Base-by-base conservation (phyloP, 805 yeast species). In the Zygoascus bituminiphila region DNA sequence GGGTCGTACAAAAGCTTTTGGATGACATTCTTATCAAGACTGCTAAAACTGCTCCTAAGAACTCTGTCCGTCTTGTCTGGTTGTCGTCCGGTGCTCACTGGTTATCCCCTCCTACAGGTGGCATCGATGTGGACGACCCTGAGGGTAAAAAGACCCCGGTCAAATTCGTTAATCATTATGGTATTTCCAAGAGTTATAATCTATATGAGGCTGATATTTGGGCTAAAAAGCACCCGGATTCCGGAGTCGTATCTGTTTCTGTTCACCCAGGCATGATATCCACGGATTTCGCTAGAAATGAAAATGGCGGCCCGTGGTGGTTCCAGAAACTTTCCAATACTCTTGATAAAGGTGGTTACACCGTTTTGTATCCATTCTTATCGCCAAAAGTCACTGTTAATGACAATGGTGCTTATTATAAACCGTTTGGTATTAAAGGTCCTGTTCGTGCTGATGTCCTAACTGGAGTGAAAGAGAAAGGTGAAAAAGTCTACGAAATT, bases 391-490 rank as follows among this genome's bases (percentile, higher is more conserved):
- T 73, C 17, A 64, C 68, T 1, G 10, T 56, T 1, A 52, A 52
- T 35, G 59, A 68, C n/a, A 60, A 64, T 35, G 73, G 74, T 1
- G 61, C 57, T 22, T 73, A 65, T 54, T 54, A 70, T 17, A 62
- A 64, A 9, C 75, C 79, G 3, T 73, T 67, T 64, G 79, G 79
- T 1, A 49, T 57, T 2, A 55, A 64, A 14, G 74, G 75, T 21
- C 45, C 40, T 1, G 53, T 66, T 15, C 60, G 75, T 51, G 51
- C 53, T 1, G 78, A 75, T 51, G 55, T 74, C 15, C 63, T 2
- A 29, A 29, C 54, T 2, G 68, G 66, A 1, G 53, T 62, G 29
- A 57, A 57, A 5, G 71, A 64, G 10, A 59, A 54, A 15, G 72
- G 68, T 4, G 56, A 55, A 20, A 60, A 58, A 40, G 52, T 67